These are phyloP conservation scores for Saccharomycopsis hybrid DNA, from an alignment of 1,139 yeast species.

Conservation along the genomic window DNA sequence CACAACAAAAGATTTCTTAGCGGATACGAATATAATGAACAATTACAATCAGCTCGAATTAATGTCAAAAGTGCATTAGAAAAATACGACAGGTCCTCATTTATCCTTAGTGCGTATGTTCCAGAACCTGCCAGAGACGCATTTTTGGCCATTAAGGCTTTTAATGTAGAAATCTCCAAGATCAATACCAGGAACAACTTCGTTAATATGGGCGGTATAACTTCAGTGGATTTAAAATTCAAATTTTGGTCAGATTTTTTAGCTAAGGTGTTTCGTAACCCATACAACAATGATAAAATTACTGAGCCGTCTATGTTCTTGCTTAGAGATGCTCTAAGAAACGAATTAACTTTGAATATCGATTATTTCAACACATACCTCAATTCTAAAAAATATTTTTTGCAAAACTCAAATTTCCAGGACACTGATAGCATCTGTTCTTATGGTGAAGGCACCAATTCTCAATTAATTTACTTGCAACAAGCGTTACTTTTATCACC, in stretches of 20 bases:
- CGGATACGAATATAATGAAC: conserved; percentile 12
- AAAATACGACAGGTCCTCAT: conserved; percentile 57
- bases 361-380: conserved; percentile 54
- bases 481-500: conserved; percentile 60
- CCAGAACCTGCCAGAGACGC: conserved; percentile 64
- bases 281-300: conserved; percentile 33
- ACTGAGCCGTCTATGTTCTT: conserved; percentile 67
- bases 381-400: conserved; percentile 51
- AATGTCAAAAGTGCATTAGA: conserved; percentile 26
- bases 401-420: conserved; percentile 43
- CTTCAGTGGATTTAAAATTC: conserved; percentile 48
- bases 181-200: conserved; percentile 44
- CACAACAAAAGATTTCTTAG: too few relatives aligned
- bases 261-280: conserved; percentile 36
- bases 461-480: conserved; percentile 64
- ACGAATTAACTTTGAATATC: conserved; percentile 47
- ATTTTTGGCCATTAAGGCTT: conserved; percentile 61
- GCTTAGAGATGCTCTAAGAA: conserved; percentile 41
- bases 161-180: conserved; percentile 62
- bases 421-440: conserved; percentile 58
- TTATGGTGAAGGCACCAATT: conserved; percentile 74
- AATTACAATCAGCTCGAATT: conserved; percentile 14
- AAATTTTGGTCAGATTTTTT: conserved; percentile 57
- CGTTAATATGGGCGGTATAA: conserved; percentile 37
- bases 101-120: conserved; percentile 59